Evolutionary conservation across 257 asterid species (phyloP).

Genomic region (Fraxinus quadrangulata): DNA sequence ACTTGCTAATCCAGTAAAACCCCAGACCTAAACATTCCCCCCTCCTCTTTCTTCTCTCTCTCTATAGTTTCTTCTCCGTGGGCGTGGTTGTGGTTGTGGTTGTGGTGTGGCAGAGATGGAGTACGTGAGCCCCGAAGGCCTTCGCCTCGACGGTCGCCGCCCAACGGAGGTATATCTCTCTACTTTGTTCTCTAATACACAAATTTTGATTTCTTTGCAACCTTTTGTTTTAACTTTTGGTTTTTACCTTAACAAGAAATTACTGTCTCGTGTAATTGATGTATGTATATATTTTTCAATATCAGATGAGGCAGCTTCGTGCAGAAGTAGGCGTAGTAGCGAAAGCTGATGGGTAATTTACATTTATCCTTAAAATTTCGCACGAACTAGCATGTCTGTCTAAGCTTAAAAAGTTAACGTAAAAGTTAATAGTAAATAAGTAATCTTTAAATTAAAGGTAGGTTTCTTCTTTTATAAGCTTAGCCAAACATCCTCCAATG

Average conservation of each 20-base stretch:
- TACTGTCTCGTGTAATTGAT: neutral
- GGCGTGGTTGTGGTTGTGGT: neutral
- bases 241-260: neutral
- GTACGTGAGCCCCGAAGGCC: constrained; percentile 96
- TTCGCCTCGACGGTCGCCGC: constrained; percentile 95
- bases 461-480: neutral
- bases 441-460: neutral
- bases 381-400: neutral
- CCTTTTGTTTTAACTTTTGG: neutral
- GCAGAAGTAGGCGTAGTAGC: constrained; percentile 87
- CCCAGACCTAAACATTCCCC: neutral
- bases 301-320: constrained; percentile 92
- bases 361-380: neutral
- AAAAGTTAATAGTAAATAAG: neutral
- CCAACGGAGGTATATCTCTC: constrained; percentile 69
- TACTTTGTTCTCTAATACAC: neutral
- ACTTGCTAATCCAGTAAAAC: neutral
- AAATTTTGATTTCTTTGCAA: neutral
- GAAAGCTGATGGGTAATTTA: constrained; percentile 85
- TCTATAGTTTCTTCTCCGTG: neutral
- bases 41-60: neutral
- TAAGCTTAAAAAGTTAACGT: neutral
- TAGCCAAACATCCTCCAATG: neutral
- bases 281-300: constrained; percentile 9
- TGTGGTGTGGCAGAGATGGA: constrained; percentile 48